These are phyloP conservation scores for Exserohilum rostratum DNA, from an alignment of 2,329 filamentous ascomycete genomes.

Conservation along the genomic window DNA sequence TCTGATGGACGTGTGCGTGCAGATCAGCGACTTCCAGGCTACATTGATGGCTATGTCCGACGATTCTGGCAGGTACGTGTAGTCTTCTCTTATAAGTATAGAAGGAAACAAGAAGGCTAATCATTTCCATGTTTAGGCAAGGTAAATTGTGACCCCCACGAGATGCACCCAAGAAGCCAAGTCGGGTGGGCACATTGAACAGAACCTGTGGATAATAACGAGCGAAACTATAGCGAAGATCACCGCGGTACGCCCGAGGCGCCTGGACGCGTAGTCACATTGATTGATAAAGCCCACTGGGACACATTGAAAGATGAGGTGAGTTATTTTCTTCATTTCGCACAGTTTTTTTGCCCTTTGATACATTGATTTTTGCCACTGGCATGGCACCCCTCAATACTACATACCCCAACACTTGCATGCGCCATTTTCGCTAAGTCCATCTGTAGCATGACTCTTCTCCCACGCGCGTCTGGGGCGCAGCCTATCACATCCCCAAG, in stretches of 20 bases:
- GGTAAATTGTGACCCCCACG: too few relatives aligned
- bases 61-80: slow-evolving; percentile 94
- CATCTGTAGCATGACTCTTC: slow-evolving; percentile 57
- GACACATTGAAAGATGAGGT: slow-evolving; percentile 72
- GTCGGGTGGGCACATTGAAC: not conserved
- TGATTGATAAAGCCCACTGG: slow-evolving; percentile 87
- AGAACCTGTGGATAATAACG: not conserved
- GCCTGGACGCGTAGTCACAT: slow-evolving; percentile 89
- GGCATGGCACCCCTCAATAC: too few relatives aligned
- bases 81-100: not conserved
- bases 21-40: slow-evolving; percentile 88
- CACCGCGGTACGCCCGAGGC: slow-evolving; percentile 88
- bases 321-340: not conserved
- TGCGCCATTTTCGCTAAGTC: slow-evolving; percentile 31
- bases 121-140: too few relatives aligned
- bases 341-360: slow-evolving; percentile 1
- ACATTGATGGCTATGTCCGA: slow-evolving; percentile 90
- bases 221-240: slow-evolving; percentile 70
- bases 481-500: slow-evolving; percentile 82
- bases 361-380: not conserved
- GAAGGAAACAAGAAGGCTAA: too few relatives aligned
- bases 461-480: slow-evolving; percentile 79
- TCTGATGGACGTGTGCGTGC: slow-evolving; percentile 5
- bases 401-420: too few relatives aligned
- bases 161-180: too few relatives aligned